Evolutionary conservation across 768 basidiomycete species (phyloP), one percentile per base, ranked within the genome.

Genomic region (Scleroderma citrinum): DNA sequence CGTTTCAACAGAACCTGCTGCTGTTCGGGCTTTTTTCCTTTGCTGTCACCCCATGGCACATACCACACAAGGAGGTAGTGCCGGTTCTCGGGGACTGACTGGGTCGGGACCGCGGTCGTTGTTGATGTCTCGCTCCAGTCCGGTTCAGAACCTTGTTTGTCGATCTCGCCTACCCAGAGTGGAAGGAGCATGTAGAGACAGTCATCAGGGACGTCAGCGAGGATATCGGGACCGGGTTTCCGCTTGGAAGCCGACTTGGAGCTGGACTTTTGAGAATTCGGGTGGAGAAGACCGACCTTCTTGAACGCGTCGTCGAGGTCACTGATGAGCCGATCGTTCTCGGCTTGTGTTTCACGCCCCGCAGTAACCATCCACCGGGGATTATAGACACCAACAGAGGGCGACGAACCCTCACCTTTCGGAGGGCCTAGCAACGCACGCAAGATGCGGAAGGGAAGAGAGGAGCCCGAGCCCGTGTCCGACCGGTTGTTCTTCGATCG

Each of bases 31-130:
- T 63, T 55, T 24, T 57, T 68, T 38, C 52, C 51, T 35, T 49
- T 57, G 13, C 29, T 46, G n/a, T 57, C 56, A 42, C 68, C 70
- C 60, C 78, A 76, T 0, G 80, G 77, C 47, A 85, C 82, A 64
- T 88, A 94, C 66, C 85, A 91, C 11, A 94, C 82, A 40, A 95
- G 74, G 29, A 93, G 72, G 58, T 85, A 92, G 48, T 78, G 77
- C 1, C 85, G 76, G 26, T 80, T 71, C 46, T 78, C 73, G 34
- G 77, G 55, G 17, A 45, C 61, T 1, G 77, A 73, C 23, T 62
- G 39, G 12, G 76, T 71, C 29, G 67, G 56, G 4, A 62, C 39
- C 59, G 10, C 70, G 17, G 64, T 67, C 46, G 59, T 51, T 10
- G 48, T 32, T 19, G 43, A 32, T 16, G 29, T 8, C 13, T 56